A percentile compares a stretch with the other conserved stretches of the same genome.
Conservation (phyloP, 2,329 filamentous ascomycete genomes). For the Fusarium succisae region DNA sequence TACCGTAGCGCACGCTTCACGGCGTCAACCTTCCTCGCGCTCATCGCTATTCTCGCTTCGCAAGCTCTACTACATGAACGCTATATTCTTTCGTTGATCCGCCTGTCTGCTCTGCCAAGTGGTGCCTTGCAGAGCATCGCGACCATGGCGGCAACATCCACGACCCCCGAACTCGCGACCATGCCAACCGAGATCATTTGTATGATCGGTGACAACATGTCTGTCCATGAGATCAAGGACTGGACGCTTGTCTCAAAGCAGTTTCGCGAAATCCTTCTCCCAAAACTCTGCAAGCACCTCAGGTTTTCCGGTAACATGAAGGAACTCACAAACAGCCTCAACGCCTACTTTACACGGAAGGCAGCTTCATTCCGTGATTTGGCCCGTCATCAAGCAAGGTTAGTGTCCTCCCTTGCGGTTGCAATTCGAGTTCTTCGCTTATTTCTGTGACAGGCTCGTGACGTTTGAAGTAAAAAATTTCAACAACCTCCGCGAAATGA, state of each 20-base stretch:
- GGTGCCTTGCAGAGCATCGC: neutral
- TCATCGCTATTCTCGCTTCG: fast-evolving
- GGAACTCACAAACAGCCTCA: neutral
- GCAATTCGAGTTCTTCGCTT: neutral
- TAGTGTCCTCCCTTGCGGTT: fast-evolving
- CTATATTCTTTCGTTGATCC: too few species aligned
- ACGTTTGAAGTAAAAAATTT: neutral
- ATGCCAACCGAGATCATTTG: neutral
- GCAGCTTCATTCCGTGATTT: neutral
- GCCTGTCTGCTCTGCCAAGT: neutral
- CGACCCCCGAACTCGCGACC: neutral
- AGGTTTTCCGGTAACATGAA: neutral
- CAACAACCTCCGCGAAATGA: fast-evolving
- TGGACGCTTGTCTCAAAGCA: neutral
- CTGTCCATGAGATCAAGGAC: neutral
- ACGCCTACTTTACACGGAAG: neutral
- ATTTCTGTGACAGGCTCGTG: neutral
- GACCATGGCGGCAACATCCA: neutral
- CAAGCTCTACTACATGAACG: too few species aligned
- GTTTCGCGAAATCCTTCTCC: neutral
- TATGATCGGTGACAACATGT: neutral
- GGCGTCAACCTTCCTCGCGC: neutral
- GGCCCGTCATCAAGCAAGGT: neutral
- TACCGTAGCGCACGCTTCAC: fast-evolving
- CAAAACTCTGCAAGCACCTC: neutral